A percentile compares a stretch with the other conserved stretches of the same genome.
phyloP scores from a whole-genome alignment of 441 rosid species.

The Populus hybrid region DNA sequence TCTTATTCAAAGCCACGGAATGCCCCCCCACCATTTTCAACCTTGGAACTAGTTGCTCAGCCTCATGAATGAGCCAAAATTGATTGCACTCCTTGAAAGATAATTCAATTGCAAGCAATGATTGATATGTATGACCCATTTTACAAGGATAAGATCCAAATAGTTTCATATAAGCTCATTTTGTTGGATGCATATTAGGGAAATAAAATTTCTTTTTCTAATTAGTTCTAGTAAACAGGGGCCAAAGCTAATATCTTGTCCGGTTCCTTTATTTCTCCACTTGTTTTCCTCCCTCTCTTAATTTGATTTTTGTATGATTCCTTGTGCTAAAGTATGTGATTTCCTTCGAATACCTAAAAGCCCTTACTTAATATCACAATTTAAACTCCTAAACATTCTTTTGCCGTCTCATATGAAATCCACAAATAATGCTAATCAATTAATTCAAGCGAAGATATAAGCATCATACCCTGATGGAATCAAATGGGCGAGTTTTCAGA shows the following conservation, averaged over 20 bases:
- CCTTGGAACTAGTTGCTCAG: background rate
- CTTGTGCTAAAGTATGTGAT: background rate
- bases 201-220: no score
- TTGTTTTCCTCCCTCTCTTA: background rate
- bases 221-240: no score
- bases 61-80: no score
- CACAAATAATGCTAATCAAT: background rate
- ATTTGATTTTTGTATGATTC: no score
- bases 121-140: background rate
- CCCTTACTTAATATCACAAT: background rate
- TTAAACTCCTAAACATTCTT: background rate
- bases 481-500: slow-evolving; percentile 90
- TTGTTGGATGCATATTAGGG: no score
- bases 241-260: no score
- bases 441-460: slow-evolving; percentile 8
- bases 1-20: background rate
- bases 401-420: background rate
- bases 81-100: background rate
- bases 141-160: background rate
- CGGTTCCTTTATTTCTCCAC: background rate
- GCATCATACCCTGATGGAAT: slow-evolving; percentile 76
- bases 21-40: background rate
- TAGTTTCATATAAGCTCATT: background rate
- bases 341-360: slow-evolving; percentile 26
- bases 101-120: background rate